phyloP scores from a whole-genome alignment of 2,329 filamentous ascomycete genomes.

The Gyromitra esculenta region DNA sequence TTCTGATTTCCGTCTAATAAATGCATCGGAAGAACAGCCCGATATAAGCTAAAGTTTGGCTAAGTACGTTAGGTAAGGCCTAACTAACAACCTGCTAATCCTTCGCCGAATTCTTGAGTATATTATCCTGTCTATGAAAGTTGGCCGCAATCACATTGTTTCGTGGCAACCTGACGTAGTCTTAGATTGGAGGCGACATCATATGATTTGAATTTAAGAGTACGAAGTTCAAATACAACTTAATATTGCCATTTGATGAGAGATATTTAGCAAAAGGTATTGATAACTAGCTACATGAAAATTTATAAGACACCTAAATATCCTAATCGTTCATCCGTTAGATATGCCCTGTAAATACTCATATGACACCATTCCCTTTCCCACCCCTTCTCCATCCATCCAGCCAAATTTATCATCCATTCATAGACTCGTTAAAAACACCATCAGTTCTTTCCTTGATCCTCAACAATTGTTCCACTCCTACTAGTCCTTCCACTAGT shows the following conservation, averaged over 20 bases:
- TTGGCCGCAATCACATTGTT: too few relatives aligned
- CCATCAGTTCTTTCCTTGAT: slow-evolving; percentile 30
- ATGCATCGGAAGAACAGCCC: neutral
- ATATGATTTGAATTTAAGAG: neutral
- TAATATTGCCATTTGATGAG: slow-evolving; percentile 20
- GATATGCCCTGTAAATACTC: neutral
- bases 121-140: too few relatives aligned
- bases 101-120: too few relatives aligned
- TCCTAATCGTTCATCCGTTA: slow-evolving; percentile 15
- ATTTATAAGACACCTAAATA: slow-evolving; percentile 18
- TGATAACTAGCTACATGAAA: slow-evolving; percentile 17
- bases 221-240: slow-evolving; percentile 19
- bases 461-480: slow-evolving; percentile 51
- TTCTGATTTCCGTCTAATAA: too few relatives aligned
- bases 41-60: neutral
- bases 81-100: too few relatives aligned
- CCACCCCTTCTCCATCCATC: neutral
- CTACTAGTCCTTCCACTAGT: slow-evolving; percentile 46
- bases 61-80: neutral
- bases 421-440: slow-evolving; percentile 16
- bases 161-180: too few relatives aligned
- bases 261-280: slow-evolving; percentile 27
- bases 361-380: slow-evolving; percentile 1
- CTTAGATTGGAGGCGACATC: neutral
- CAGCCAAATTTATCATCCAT: neutral